Percentiles rank a stretch among this genome's conserved stretches.
Evolutionary conservation across 257 asterid genomes (phyloP).

Genomic region (Capsicum rhomboideum): DNA sequence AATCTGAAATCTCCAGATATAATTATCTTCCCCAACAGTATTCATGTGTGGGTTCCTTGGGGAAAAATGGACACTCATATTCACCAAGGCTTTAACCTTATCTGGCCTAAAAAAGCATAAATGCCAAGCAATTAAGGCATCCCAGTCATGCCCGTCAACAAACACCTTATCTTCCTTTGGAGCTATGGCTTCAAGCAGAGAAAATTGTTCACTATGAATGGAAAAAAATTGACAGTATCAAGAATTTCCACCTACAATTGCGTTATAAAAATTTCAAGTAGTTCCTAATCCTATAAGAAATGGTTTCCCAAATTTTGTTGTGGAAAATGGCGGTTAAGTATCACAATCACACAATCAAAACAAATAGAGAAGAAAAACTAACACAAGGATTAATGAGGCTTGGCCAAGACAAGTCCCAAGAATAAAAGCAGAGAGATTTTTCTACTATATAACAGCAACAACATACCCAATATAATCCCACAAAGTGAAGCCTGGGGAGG

Average conservation of each 20-base stretch:
- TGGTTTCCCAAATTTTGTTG: no score
- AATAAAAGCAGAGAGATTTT: background rate
- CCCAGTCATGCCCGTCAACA: constrained; percentile 88
- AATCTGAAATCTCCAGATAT: constrained; percentile 45
- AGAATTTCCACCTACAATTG: no score
- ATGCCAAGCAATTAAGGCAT: constrained; percentile 59
- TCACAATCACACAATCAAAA: background rate
- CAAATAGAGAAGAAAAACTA: background rate
- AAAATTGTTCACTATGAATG: no score
- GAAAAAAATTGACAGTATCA: no score
- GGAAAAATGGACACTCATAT: constrained; percentile 37
- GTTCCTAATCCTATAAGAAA: no score
- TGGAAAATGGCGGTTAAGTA: background rate
- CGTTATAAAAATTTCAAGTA: no score
- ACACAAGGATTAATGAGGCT: background rate
- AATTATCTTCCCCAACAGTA: constrained; percentile 52
- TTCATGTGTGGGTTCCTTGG: constrained; percentile 31
- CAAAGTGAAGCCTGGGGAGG: no score
- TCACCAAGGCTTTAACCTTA: constrained; percentile 48
- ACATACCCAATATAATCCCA: no score
- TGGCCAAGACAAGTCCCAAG: background rate
- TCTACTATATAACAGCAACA: no score
- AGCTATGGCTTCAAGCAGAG: constrained; percentile 39
- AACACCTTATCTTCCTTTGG: constrained; percentile 43
- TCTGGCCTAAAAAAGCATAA: constrained; percentile 60